Base-by-base conservation (phyloP, 83 land plant species). In the Thuja plicata region DNA sequence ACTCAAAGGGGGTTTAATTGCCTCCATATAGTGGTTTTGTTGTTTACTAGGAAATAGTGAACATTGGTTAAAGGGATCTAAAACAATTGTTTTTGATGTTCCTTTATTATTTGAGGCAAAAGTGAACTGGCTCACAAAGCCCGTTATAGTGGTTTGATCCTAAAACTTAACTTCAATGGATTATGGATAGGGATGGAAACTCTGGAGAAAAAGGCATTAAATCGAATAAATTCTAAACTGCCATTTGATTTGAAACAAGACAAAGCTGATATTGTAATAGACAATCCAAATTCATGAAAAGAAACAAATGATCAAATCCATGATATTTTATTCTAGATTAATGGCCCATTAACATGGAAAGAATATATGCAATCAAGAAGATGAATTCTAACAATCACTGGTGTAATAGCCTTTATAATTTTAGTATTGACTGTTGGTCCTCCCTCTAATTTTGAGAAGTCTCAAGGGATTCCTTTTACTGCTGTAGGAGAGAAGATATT, bases 41-140 rank as follows among this genome's bases (percentile, higher is more conserved):
- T 5, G 92, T 98, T 50, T 93, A 92, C 60, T 89, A 88, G 89
- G 94, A 98, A 85, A 88, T 98, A 46, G 40, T 90, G 46, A 98
- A 94, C 97, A 95, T 48, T 98, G 99, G 99, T 48, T 96, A 12
- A 93, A 87, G 71, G 99, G 99, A 8, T 92, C 48, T 5, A 77
- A 91, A 60, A 94, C 93, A 74, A 93, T 97, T 60, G 92, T 97
- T 66, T 92, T 98, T 88, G 99, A 98, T 89, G 91, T 96, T 24
- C 99, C 99, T 46, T 90, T 98, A 88, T 85, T 98, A 88, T 97
- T 97, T 92, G 99, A 98, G 93, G 94, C 95, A 70, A 95, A 96
- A 70, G 90, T 98, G 93, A 91, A 95, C 87, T 89, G 88, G 78
- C 90, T 96, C 92, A 98, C 99, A 40, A 91, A 91, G 37, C 99